Conservation (phyloP, 2,329 filamentous ascomycete genomes). For the Phialophora tarda region DNA sequence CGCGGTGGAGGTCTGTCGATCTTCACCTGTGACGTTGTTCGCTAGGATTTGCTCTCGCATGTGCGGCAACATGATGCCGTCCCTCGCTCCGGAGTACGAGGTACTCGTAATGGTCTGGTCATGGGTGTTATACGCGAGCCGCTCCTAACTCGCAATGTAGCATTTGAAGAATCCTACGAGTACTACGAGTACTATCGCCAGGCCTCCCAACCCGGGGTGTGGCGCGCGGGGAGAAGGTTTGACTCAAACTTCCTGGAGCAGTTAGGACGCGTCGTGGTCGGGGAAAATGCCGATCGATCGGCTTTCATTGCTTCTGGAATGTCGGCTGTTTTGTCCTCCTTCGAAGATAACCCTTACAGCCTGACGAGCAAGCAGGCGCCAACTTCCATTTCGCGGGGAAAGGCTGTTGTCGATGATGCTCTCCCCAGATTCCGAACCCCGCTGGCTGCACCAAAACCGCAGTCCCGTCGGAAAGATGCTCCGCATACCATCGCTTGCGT, state of each 20-base stretch:
- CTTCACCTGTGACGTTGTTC: not conserved
- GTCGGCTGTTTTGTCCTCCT: conserved; percentile 9
- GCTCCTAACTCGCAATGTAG: not conserved
- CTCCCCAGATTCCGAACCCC: not conserved
- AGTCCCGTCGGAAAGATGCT: not conserved
- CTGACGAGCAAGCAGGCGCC: not conserved
- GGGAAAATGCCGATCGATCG: conserved; percentile 2
- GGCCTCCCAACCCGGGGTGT: not conserved
- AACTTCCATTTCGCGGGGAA: conserved; percentile 4
- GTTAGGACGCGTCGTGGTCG: not conserved
- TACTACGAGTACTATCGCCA: not conserved
- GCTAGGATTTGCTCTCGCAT: not conserved
- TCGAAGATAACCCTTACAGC: not conserved
- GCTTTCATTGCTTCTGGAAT: conserved; percentile 9
- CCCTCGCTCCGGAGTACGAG: too few species aligned
- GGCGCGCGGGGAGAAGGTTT: not conserved
- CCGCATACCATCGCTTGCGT: conserved; percentile 1
- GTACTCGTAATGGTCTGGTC: not conserved
- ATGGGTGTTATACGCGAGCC: not conserved
- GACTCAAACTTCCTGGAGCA: not conserved
- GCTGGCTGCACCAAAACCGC: not conserved
- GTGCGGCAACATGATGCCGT: not conserved
- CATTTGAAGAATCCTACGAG: not conserved
- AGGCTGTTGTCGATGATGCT: conserved; percentile 1
- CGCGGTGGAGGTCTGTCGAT: not conserved